Evolutionary conservation across 345 rosid species (phyloP), one percentile per base, ranked within the genome.

Genomic region (Acer campestre): DNA sequence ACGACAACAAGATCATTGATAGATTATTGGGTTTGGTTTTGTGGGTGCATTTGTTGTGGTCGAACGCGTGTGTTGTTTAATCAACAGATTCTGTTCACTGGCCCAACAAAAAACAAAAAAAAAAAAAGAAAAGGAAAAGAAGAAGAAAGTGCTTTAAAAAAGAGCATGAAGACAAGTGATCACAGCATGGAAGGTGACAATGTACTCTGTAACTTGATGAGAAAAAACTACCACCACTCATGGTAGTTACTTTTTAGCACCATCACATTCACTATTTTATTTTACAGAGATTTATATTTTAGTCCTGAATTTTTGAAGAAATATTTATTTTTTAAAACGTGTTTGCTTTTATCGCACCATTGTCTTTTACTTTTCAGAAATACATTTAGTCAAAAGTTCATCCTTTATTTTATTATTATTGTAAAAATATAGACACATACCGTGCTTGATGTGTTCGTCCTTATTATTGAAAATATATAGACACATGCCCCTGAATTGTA

Each of bases 1-100:
- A 83, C 11, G 74, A 79, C 75, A 66, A 72, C 38, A 76, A 73
- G 40, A 83, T 74, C 79, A 12, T 11, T 67, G 80, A 40, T 61
- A 73, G 77, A 77, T 73, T 18, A 67, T 49, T 23, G 59, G 61
- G 68, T 64, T 53, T 38, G 78, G 67, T 67, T 80, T 77, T 27
- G 75, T 77, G 80, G 67, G 70, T 25, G 63, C 78, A 73, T 20
- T 13, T 59, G 55, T 0, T 29, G 23, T 22, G 13, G 80, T 82
- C 64, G 73, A 51, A 78, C 77, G 75, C 58, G 59, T 46, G 82
- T 44, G 16, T 49, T 6, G 29, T 20, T 18, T 5, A 20, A n/a
- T 61, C 27, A 13, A 10, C 23, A 17, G 29, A 64, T 9, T 72
- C 69, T 63, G 59, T 22, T 23, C 56, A 70, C 48, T 56, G 18